These are phyloP conservation scores for Xylaria sp. DNA, from an alignment of 2,329 filamentous ascomycete species.

Conservation along the genomic window DNA sequence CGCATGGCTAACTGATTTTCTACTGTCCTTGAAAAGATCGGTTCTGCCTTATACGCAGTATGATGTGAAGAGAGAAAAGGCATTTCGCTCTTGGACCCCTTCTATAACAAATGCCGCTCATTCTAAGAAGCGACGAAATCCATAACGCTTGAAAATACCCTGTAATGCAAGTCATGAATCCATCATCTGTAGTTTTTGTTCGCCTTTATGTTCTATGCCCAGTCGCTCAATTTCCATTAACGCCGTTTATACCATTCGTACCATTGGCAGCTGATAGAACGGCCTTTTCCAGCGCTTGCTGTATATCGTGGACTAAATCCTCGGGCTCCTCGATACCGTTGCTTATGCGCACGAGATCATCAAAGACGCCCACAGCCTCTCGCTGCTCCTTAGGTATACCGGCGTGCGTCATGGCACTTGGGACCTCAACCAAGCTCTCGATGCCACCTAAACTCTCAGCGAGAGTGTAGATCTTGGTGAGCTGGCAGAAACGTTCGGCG, in stretches of 20 bases:
- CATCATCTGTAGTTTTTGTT: slow-evolving; percentile 8
- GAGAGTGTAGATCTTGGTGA: slow-evolving; percentile 89
- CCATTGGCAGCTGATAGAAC: slow-evolving; percentile 52
- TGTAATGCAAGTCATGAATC: slow-evolving; percentile 21
- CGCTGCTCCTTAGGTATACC: slow-evolving; percentile 91
- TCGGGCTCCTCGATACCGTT: slow-evolving; percentile 92
- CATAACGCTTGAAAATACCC: slow-evolving; percentile 2
- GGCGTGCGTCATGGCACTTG: slow-evolving; percentile 95
- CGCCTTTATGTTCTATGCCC: slow-evolving; percentile 15
- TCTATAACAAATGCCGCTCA: slow-evolving; percentile 14
- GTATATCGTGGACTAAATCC: slow-evolving; percentile 83
- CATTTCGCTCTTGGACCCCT: slow-evolving; percentile 2
- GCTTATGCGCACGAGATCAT: slow-evolving; percentile 92
- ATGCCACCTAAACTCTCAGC: slow-evolving; percentile 94
- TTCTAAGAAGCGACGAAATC: neutral
- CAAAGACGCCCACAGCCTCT: slow-evolving; percentile 92
- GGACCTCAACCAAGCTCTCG: slow-evolving; percentile 91
- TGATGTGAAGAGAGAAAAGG: too few relatives aligned
- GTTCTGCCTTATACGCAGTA: neutral
- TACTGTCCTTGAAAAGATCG: neutral
- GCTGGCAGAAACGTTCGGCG: slow-evolving; percentile 91
- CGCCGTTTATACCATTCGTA: slow-evolving; percentile 36
- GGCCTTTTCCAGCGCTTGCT: slow-evolving; percentile 84
- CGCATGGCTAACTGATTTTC: too few relatives aligned
- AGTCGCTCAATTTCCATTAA: slow-evolving; percentile 38